Base-by-base conservation (phyloP, 768 basidiomycete species). In the Mycena vulgaris region DNA sequence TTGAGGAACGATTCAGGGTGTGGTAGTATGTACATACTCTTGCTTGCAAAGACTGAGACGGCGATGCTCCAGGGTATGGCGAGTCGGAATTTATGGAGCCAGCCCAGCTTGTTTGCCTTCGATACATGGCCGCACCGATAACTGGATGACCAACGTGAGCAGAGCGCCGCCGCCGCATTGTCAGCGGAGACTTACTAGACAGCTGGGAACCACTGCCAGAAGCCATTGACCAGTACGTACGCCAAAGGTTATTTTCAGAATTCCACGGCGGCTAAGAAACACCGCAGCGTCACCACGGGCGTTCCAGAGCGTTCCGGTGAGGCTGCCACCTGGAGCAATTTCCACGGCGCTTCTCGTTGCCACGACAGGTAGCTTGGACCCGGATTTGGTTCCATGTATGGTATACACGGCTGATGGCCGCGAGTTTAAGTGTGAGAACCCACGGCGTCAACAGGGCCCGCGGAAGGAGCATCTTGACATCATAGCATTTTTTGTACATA, bases 21-120 rank as follows among this genome's bases (percentile, higher is more conserved):
- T n/a, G n/a, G n/a, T n/a, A n/a, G n/a, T n/a, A n/a, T n/a, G n/a
- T 61, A 74, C 51, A 63, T 70, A 68, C 70, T 66, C 69, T 70
- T 53, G 70, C 65, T 56, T 74, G 73, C 27, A 71, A 27, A 21
- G 65, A 66, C 30, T 59, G 55, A 10, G 71, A 69, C 31, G 71
- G 49, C 10, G 33, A 31, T 35, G 63, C 27, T n/a, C 70, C 70
- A 14, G 75, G 75, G 51, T 76, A 76, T 7, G 75, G 75, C 14
- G 75, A 74, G 37, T 76, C 75, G 16, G 71, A 74, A 42, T 66
- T 69, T 25, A 62, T 14, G 8, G 67, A 66, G 21, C 52, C 63
- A 45, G 48, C 63, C 65, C 70, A 70, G 53, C 70, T 68, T 3
- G 70, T 19, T 47, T 73, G 73, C 40, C 66, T 51, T 10, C 66